Evolutionary conservation across 345 rosid species (phyloP).

Genomic region (Gossypium raimondii): DNA sequence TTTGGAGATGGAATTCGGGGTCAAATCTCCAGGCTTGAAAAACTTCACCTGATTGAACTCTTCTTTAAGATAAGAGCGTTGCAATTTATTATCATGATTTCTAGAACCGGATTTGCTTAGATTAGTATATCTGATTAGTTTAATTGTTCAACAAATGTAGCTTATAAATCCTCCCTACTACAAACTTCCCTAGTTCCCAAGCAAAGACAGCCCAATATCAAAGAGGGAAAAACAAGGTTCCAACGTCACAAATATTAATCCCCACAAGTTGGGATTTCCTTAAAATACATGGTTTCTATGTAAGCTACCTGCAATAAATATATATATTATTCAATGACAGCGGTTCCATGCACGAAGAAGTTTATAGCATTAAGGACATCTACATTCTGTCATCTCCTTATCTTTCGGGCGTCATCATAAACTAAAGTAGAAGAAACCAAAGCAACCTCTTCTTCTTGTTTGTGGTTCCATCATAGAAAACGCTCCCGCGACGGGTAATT

Average conservation of each 20-base stretch:
- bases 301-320: not conserved
- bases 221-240: not conserved
- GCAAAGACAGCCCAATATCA: no score
- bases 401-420: not conserved
- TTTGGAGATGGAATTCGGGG: not conserved
- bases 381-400: slow-evolving; percentile 10
- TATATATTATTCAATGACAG: not conserved
- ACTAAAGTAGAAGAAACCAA: not conserved
- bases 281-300: not conserved
- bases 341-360: not conserved
- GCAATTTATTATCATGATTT: not conserved
- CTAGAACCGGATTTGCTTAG: no score
- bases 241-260: not conserved
- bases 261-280: not conserved
- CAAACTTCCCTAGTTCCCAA: no score
- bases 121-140: not conserved
- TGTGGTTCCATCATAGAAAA: no score
- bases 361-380: not conserved
- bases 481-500: no score
- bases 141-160: not conserved
- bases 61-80: not conserved
- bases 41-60: not conserved
- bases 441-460: not conserved
- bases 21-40: not conserved
- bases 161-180: not conserved